These are phyloP conservation scores for Panellus pusillus DNA, from an alignment of 768 basidiomycete genomes.

Conservation along the genomic window DNA sequence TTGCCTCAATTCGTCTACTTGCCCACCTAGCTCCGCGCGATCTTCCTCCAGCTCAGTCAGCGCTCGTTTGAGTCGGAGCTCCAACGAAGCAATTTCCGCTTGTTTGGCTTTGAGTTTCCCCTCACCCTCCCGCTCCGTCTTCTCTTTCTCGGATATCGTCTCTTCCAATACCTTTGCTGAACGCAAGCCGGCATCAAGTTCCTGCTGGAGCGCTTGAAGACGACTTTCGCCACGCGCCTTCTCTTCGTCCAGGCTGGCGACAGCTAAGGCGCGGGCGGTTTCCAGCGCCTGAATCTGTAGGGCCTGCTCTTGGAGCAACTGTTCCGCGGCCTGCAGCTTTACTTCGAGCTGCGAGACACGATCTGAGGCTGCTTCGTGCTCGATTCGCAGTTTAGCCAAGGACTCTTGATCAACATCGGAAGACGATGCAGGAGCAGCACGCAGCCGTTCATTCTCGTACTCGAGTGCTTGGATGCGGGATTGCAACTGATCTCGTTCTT, in stretches of 20 bases:
- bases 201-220: conserved; percentile 27
- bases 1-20: conserved; percentile 81
- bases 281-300: conserved; percentile 49
- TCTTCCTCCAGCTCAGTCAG: conserved; percentile 47
- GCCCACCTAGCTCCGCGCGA: conserved; percentile 61
- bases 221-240: conserved; percentile 46
- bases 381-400: conserved; percentile 42
- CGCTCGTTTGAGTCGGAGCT: conserved; percentile 33
- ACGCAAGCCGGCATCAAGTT: conserved; percentile 41
- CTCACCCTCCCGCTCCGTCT: conserved; percentile 48
- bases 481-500: conserved; percentile 45
- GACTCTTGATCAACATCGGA: conserved; percentile 40
- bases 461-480: conserved; percentile 62
- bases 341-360: conserved; percentile 45
- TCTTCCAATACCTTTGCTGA: conserved; percentile 52
- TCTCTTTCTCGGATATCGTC: conserved; percentile 52
- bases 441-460: conserved; percentile 67
- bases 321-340: conserved; percentile 41
- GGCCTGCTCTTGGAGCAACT: conserved; percentile 43
- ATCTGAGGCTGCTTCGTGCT: conserved; percentile 42
- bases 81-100: conserved; percentile 58
- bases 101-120: conserved; percentile 56
- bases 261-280: conserved; percentile 36
- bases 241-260: conserved; percentile 45
- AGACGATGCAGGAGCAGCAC: conserved; percentile 29